Evolutionary conservation across 306 rosid species (phyloP), one percentile per base, ranked within the genome.

Genomic region (Ziziphus jujuba): DNA sequence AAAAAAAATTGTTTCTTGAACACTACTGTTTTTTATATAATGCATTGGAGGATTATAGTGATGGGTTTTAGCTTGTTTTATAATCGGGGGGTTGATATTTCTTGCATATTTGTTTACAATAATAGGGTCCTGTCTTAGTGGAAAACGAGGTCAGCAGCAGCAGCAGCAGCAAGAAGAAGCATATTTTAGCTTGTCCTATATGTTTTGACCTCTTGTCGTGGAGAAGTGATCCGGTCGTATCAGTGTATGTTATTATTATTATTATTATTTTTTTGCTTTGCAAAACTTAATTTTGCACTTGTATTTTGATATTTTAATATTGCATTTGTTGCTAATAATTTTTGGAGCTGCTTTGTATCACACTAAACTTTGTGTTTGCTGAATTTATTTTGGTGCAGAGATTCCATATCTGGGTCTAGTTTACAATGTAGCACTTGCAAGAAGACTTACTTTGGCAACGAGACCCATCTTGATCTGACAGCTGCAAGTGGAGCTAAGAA

Each of bases 161-260:
- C 34, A 74, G 67, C n/a, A n/a, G n/a, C 60, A 56, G 69, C 53
- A 52, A 71, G 38, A 74, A 69, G 57, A 57, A 66, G 24, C 78
- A 75, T 62, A 57, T 78, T n/a, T 80, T 92, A 75, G 98, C 97
- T 63, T 92, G 98, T 70, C 96, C 97, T 20, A 72, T 92, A 17
- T 90, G 98, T 68, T 87, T 79, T 49, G 79, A 82, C 10, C 80
- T 83, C 17, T 68, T 92, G 63, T 64, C 78, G 35, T 67, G 65
- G 78, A 67, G n/a, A 12, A 66, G 67, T 61, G 72, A 38, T 56
- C 72, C 72, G n/a, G 82, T 20, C 65, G 76, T 87, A 34, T 85
- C 92, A 12, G 17, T 83, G 98, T 92, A 73, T 81, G 88, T 76
- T 58, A 9, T 59, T 59, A 33, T 35, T 22, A 13, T 38, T 34